A percentile compares a stretch with the other conserved stretches of the same genome.
These are phyloP conservation scores for Aegilops bicornis DNA, from an alignment of 176 grass and related monocot genomes.

Conservation along the genomic window DNA sequence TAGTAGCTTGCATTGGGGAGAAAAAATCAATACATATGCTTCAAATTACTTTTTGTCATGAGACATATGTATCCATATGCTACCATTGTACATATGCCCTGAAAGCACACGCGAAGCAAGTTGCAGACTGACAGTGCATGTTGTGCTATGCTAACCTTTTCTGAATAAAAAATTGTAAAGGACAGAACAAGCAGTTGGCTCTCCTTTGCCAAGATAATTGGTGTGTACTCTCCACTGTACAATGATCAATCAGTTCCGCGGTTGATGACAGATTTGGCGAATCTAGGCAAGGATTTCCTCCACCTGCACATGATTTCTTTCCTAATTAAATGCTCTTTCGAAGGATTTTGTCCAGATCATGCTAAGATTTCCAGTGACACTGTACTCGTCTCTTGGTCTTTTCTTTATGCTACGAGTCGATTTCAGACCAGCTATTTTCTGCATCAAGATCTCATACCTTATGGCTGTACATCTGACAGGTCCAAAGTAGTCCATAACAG, in stretches of 20 bases:
- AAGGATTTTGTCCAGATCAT: conserved; percentile 26
- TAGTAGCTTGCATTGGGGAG: too few relatives aligned
- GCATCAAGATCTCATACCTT: conserved; percentile 3
- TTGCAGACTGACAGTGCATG: neutral
- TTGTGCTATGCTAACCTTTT: neutral
- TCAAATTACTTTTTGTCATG: too few relatives aligned
- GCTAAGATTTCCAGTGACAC: conserved; percentile 13
- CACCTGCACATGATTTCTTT: conserved; percentile 1
- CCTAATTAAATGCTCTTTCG: conserved; percentile 9
- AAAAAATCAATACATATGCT: too few relatives aligned
- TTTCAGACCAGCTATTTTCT: conserved; percentile 29
- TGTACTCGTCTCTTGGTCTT: neutral
- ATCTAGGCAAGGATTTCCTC: conserved; percentile 22
- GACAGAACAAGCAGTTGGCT: neutral
- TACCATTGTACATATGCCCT: too few relatives aligned
- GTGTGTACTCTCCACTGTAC: neutral
- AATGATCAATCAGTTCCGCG: neutral
- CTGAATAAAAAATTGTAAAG: neutral
- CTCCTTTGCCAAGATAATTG: neutral
- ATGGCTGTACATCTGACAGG: neutral
- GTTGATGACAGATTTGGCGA: conserved; percentile 29
- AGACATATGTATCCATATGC: too few relatives aligned
- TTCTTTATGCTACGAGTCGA: conserved; percentile 20
- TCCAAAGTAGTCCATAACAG: conserved; percentile 5
- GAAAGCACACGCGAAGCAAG: neutral